Evolutionary conservation across 495 filamentous ascomycete species (phyloP), one percentile per base, ranked within the genome.

Genomic region (Diplogelasinospora grovesii): DNA sequence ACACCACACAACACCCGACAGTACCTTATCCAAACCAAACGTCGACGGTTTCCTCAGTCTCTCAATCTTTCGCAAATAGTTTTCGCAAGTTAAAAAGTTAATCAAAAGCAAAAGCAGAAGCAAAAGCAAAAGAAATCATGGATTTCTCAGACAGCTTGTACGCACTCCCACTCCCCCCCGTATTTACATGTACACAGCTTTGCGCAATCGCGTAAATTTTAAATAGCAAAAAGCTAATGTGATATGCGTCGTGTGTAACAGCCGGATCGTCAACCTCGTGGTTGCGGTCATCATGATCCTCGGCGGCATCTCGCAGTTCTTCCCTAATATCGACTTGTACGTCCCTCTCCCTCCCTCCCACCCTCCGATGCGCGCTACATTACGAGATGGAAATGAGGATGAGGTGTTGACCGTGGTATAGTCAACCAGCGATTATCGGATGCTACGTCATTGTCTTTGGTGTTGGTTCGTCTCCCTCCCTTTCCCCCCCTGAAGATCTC

Each of bases 231-330:
- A n/a, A n/a, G 41, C 53, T 53, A 43, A 56, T 41, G 22, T 13
- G 21, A 16, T 38, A 18, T 30, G 20, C 8, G 31, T 26, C 44
- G 46, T 44, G 26, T n/a, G n/a, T 43, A 50, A 18, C 52, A 95
- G 89, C 69, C 93, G 92, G 46, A 77, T 97, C 50, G 86, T 93
- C 53, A 99, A 99, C 75, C 72, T 97, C 48, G 86, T 69, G 45
- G 83, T 94, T 43, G 92, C 81, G 45, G 82, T 80, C 45, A 66
- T 95, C 41, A 94, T 97, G 87, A 68, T 94, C 18, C 67, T 94
- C 11, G 90, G 90, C 36, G 92, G 89, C 40, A 82, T 97, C 56
- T 75, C 76, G 49, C 88, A 96, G 63, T 94, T 95, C 75, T 89
- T 86, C 52, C 65, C 70, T 13, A n/a, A n/a, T n/a, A 52, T 74